Base-by-base conservation (phyloP, 2,329 filamentous ascomycete species). In the Botryotinia narcissicola region DNA sequence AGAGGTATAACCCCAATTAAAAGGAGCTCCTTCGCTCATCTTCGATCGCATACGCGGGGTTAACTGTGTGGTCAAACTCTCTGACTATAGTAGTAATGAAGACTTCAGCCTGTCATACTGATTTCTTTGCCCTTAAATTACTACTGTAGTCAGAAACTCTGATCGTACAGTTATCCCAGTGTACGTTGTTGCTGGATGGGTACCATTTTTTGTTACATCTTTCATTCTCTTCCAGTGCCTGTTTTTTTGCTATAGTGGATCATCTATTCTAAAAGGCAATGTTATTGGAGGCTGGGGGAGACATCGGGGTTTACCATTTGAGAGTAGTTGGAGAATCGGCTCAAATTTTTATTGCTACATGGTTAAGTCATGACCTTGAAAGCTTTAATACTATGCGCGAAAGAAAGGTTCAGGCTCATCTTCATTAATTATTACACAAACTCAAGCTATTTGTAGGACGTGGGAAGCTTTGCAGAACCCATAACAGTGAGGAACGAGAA, bases 11-110 rank as follows among this genome's bases (percentile, higher is more conserved):
- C 32, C 29, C 5, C n/a, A 9, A 32, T 16, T 59, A 59, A 32
- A 20, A 59, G 6, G 7, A 20, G 54, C 9, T 22, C 22, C 46
- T 48, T 25, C 46, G 20, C 22, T 22, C 46, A 48, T 48, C 46
- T 4, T 59, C 54, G 1, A 18, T 20, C 0, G 18, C n/a, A 2
- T n/a, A 32, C 4, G n/a, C 54, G 3, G n/a, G 14, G n/a, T 20
- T 18, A 10, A 32, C 29, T 59, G 25, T 59, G n/a, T 59, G 29
- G 54, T 59, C 10, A 35, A 8, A 59, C 57, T 32, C 57, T 59
- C 32, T 20, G 29, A 20, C 57, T 32, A 35, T 51, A 9, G 29
- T 59, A 22, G 29, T 59, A 59, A 35, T 59, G 57, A 32, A 32
- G 16, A 35, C 4, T 59, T 59, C 29, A 59, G n/a, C n/a, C 32